phyloP scores from a whole-genome alignment of 768 basidiomycete genomes.

The Sarcodon aspratus region DNA sequence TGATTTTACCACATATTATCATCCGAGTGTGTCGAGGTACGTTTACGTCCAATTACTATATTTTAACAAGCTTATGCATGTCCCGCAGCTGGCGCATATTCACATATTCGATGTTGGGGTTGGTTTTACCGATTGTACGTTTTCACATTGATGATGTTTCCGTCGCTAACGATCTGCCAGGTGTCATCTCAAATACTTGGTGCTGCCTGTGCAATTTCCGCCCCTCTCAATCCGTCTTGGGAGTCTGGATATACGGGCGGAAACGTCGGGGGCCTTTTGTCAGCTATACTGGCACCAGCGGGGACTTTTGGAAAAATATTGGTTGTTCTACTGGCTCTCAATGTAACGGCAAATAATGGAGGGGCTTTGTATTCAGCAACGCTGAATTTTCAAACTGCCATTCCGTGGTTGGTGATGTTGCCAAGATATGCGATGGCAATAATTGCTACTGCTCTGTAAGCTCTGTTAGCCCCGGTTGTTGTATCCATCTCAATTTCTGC shows the following conservation, averaged over 20 bases:
- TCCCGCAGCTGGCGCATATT: constrained; percentile 45
- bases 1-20: constrained; percentile 69
- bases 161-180: constrained; percentile 10
- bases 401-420: constrained; percentile 44
- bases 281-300: constrained; percentile 47
- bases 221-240: constrained; percentile 46
- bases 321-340: constrained; percentile 61
- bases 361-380: constrained; percentile 76
- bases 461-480: constrained; percentile 8
- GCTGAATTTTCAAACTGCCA: constrained; percentile 59
- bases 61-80: background rate
- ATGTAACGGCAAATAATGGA: constrained; percentile 71
- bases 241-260: constrained; percentile 36
- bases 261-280: constrained; percentile 52
- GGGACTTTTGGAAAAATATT: constrained; percentile 64
- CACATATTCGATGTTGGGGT: constrained; percentile 51
- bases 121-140: constrained; percentile 48
- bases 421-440: constrained; percentile 65
- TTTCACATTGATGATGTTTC: constrained; percentile 17
- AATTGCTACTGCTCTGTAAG: constrained; percentile 55
- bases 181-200: constrained; percentile 44
- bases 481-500: background rate
- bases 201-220: constrained; percentile 52
- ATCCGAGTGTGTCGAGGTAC: constrained; percentile 45
- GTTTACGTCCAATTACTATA: background rate